Percentiles rank a stretch among this genome's conserved stretches.
phyloP scores from a whole-genome alignment of 352 stramenopile genomes.

The Phytophthora chlamydospora region DNA sequence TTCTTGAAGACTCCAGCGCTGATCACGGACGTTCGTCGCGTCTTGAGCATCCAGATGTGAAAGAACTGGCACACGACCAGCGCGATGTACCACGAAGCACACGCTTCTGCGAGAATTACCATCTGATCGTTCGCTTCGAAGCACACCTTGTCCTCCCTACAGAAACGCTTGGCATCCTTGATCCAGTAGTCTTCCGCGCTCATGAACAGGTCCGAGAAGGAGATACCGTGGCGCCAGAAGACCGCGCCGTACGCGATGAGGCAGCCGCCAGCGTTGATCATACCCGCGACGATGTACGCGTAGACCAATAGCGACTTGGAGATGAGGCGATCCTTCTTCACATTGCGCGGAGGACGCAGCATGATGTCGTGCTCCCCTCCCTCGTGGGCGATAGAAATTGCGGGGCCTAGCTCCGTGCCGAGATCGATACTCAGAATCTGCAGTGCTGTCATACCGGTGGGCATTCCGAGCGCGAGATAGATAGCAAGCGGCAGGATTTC shows the following conservation, averaged over 20 bases:
- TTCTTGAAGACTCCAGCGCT: slow-evolving; percentile 79
- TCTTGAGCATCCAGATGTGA: slow-evolving; percentile 88
- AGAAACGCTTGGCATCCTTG: slow-evolving; percentile 28
- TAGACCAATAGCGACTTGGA: slow-evolving; percentile 81
- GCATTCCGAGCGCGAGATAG: slow-evolving; percentile 81
- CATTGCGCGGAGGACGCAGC: slow-evolving; percentile 66
- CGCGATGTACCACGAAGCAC: slow-evolving; percentile 72
- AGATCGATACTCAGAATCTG: slow-evolving; percentile 91
- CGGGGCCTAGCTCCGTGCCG: slow-evolving; percentile 89
- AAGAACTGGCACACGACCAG: slow-evolving; percentile 85
- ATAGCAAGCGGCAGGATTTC: slow-evolving; percentile 76
- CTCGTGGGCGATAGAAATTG: slow-evolving; percentile 92
- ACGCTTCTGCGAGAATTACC: slow-evolving; percentile 61
- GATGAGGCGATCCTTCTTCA: slow-evolving; percentile 79
- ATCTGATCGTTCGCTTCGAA: slow-evolving; percentile 50
- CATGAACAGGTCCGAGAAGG: slow-evolving; percentile 48
- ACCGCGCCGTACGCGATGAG: slow-evolving; percentile 40
- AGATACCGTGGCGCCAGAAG: slow-evolving; percentile 47
- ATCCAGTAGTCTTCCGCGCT: slow-evolving; percentile 43
- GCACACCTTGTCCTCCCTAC: slow-evolving; percentile 33
- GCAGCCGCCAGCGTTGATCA: slow-evolving; percentile 69
- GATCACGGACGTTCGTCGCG: slow-evolving; percentile 72
- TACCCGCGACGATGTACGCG: slow-evolving; percentile 83
- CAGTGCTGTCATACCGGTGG: slow-evolving; percentile 79
- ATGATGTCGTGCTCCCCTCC: slow-evolving; percentile 79